Conservation (phyloP, 768 basidiomycete genomes). For the Hortiboletus flavorubellus region DNA sequence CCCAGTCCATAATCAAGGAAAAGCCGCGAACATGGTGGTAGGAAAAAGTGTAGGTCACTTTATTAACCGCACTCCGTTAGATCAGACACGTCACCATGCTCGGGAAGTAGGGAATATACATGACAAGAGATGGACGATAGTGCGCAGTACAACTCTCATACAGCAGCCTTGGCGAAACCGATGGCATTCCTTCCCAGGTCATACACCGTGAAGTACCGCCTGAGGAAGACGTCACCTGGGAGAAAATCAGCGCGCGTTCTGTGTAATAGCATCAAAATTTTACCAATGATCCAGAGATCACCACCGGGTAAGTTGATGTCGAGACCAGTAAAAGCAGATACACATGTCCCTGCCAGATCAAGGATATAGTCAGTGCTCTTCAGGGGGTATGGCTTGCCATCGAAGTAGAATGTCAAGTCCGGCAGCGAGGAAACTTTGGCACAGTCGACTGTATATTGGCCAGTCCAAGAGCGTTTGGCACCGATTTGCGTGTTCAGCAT, state of each 20-base stretch:
- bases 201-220: slow-evolving; percentile 91
- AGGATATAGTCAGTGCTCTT: slow-evolving; percentile 87
- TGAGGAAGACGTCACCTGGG: slow-evolving; percentile 83
- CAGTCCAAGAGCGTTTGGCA: slow-evolving; percentile 92
- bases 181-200: slow-evolving; percentile 76
- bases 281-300: slow-evolving; percentile 88
- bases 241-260: slow-evolving; percentile 5
- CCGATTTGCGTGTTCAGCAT: slow-evolving; percentile 97
- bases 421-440: slow-evolving; percentile 80
- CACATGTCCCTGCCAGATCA: slow-evolving; percentile 87
- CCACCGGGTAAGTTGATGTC: slow-evolving; percentile 83
- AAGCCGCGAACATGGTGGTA: not conserved
- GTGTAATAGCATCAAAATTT: slow-evolving; percentile 10
- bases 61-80: not conserved
- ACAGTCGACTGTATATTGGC: slow-evolving; percentile 92
- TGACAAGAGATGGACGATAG: not conserved
- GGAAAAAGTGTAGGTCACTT: not conserved
- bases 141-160: slow-evolving; percentile 19
- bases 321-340: slow-evolving; percentile 89
- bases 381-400: slow-evolving; percentile 74
- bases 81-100: slow-evolving; percentile 12
- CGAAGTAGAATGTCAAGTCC: slow-evolving; percentile 79
- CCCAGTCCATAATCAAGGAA: not conserved
- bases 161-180: slow-evolving; percentile 62
- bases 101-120: not conserved